These are phyloP conservation scores for Xylaria longipes DNA, from an alignment of 495 filamentous ascomycete species.

Conservation along the genomic window DNA sequence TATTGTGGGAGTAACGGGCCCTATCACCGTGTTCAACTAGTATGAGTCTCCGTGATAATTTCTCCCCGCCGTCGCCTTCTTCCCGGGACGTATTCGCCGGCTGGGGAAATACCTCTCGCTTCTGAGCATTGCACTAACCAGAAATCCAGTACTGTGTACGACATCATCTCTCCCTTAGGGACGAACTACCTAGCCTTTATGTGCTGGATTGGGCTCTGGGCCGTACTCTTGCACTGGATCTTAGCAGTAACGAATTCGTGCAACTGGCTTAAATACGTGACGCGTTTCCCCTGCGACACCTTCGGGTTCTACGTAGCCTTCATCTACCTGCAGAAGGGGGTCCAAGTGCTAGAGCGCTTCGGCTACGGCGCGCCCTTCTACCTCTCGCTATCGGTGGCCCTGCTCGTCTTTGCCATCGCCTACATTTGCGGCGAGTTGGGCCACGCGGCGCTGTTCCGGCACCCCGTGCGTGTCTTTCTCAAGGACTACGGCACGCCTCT, in stretches of 20 bases:
- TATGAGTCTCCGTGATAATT: constrained; percentile 34
- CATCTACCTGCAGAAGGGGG: constrained; percentile 85
- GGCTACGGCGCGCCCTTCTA: constrained; percentile 66
- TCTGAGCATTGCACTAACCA: constrained; percentile 26
- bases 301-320: constrained; percentile 90
- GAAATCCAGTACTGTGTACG: constrained; percentile 70
- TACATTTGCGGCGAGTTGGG: constrained; percentile 77
- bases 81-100: not conserved
- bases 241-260: constrained; percentile 81
- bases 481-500: constrained; percentile 86
- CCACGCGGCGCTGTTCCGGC: constrained; percentile 70
- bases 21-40: constrained; percentile 88
- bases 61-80: not conserved
- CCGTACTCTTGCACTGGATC: constrained; percentile 79
- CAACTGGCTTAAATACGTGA: constrained; percentile 81
- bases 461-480: constrained; percentile 75
- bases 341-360: constrained; percentile 74
- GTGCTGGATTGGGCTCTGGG: constrained; percentile 88
- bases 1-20: constrained; percentile 90
- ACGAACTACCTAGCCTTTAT: constrained; percentile 80
- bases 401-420: constrained; percentile 74
- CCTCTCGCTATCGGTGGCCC: constrained; percentile 73
- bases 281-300: constrained; percentile 84
- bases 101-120: not conserved
- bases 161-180: constrained; percentile 74